Evolutionary conservation across 2,329 filamentous ascomycete species (phyloP).

Genomic region (Penicillium sp.): DNA sequence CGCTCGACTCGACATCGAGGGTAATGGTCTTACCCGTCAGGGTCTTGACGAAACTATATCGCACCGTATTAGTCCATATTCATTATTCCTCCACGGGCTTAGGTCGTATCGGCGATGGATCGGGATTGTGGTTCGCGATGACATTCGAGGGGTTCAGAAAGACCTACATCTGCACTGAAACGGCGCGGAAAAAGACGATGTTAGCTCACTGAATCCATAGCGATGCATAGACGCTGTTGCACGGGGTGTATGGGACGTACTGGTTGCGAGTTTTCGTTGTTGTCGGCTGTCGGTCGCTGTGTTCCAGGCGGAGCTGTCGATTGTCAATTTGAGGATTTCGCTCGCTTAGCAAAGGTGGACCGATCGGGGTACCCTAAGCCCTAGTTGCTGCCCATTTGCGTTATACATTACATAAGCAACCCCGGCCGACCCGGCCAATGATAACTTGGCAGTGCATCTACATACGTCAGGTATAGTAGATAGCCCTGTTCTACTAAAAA

Average conservation of each 20-base stretch:
- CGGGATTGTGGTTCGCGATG: conserved; percentile 24
- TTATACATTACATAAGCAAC: conserved; percentile 17
- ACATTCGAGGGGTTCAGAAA: conserved; percentile 32
- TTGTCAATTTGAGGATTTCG: conserved; percentile 42
- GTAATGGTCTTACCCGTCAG: conserved; percentile 99
- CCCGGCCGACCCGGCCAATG: not conserved
- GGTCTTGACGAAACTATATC: conserved; percentile 95
- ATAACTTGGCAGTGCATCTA: not conserved
- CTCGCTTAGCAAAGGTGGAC: conserved; percentile 46
- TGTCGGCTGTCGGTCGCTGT: conserved; percentile 45
- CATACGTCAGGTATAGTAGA: not conserved
- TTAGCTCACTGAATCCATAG: conserved; percentile 47
- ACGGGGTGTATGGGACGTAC: conserved; percentile 38
- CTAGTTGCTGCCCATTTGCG: conserved; percentile 31
- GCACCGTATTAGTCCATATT: conserved; percentile 28
- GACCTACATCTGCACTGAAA: conserved; percentile 86
- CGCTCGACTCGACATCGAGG: conserved; percentile 97
- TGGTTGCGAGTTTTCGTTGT: conserved; percentile 49
- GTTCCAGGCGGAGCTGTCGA: conserved; percentile 38
- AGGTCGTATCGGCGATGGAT: conserved; percentile 19
- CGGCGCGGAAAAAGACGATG: conserved; percentile 35
- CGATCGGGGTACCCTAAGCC: conserved; percentile 40
- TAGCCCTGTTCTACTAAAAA: not conserved
- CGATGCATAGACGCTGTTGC: conserved; percentile 14
- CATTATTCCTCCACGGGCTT: conserved; percentile 15